A percentile compares a stretch with the other conserved stretches of the same genome.
Evolutionary conservation across 140 eudicot genomes (phyloP).

Genomic region (Anethum foeniculum): DNA sequence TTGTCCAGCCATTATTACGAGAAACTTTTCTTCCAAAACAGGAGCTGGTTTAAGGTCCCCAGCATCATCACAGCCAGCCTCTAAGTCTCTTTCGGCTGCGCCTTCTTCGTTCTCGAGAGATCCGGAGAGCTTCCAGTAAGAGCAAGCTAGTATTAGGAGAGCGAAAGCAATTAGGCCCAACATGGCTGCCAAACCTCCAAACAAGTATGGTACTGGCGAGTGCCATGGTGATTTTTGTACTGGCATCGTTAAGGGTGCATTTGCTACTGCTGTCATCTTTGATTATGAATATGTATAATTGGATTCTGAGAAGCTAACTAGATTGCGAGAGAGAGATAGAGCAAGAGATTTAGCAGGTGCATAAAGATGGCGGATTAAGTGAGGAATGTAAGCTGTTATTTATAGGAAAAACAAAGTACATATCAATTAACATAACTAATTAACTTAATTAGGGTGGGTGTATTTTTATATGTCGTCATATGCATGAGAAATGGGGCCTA

Average conservation of each 20-base stretch:
- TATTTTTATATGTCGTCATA: conserved; percentile 14
- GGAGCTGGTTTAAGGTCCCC: neutral
- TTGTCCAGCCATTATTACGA: conserved; percentile 2
- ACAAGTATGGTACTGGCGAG: conserved; percentile 71
- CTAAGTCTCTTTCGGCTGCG: neutral
- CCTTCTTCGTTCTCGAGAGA: conserved; percentile 12
- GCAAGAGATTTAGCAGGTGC: neutral
- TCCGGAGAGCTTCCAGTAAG: conserved; percentile 51
- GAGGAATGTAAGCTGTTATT: conserved; percentile 22
- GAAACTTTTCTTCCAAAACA: neutral
- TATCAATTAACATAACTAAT: too few species aligned
- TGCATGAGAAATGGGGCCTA: conserved; percentile 1
- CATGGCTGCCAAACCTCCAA: conserved; percentile 56
- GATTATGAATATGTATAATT: neutral
- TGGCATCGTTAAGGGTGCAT: conserved; percentile 19
- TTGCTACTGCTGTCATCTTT: neutral
- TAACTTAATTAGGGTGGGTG: neutral
- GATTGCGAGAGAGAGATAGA: neutral
- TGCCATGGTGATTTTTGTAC: conserved; percentile 47
- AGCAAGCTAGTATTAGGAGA: conserved; percentile 54
- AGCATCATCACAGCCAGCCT: neutral
- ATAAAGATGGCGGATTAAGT: conserved; percentile 1
- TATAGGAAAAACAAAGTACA: conserved; percentile 20
- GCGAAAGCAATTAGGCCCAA: conserved; percentile 68
- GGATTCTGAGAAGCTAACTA: neutral